Percentiles rank a stretch among this genome's conserved stretches.
These are phyloP conservation scores for Fragaria ananassa DNA, from an alignment of 306 rosid genomes.

Conservation along the genomic window DNA sequence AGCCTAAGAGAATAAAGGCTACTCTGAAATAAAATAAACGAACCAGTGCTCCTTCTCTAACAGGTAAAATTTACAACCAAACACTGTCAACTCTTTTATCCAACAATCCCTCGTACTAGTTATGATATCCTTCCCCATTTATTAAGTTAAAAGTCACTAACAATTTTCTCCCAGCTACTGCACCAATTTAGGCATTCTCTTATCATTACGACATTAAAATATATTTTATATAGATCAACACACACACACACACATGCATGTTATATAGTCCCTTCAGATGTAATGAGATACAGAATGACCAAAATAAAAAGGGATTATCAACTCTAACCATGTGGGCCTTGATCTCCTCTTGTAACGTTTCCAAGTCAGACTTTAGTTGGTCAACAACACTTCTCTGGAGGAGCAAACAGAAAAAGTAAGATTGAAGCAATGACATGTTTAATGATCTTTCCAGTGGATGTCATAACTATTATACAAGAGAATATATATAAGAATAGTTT, in stretches of 20 bases:
- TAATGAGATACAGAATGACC: neutral
- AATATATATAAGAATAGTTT: neutral
- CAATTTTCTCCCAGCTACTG: neutral
- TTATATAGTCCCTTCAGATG: neutral
- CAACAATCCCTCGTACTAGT: neutral
- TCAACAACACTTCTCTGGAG: slow-evolving; percentile 70
- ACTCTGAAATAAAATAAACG: neutral
- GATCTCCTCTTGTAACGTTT: slow-evolving; percentile 66
- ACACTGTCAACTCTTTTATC: neutral
- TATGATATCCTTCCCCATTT: neutral
- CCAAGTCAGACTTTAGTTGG: slow-evolving; percentile 86
- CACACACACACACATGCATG: neutral
- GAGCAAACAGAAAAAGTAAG: slow-evolving; percentile 24
- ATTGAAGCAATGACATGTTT: neutral
- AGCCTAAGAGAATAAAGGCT: neutral
- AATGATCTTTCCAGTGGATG: neutral
- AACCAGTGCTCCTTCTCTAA: neutral
- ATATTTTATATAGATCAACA: neutral
- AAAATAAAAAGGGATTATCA: slow-evolving; percentile 7
- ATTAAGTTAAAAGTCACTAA: neutral
- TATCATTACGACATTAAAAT: neutral
- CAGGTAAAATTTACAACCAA: neutral
- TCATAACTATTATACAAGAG: neutral
- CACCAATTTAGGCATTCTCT: neutral
- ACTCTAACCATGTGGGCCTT: slow-evolving; percentile 72